These are phyloP conservation scores for Lentinula boryana DNA, from an alignment of 768 basidiomycete species.

Conservation along the genomic window DNA sequence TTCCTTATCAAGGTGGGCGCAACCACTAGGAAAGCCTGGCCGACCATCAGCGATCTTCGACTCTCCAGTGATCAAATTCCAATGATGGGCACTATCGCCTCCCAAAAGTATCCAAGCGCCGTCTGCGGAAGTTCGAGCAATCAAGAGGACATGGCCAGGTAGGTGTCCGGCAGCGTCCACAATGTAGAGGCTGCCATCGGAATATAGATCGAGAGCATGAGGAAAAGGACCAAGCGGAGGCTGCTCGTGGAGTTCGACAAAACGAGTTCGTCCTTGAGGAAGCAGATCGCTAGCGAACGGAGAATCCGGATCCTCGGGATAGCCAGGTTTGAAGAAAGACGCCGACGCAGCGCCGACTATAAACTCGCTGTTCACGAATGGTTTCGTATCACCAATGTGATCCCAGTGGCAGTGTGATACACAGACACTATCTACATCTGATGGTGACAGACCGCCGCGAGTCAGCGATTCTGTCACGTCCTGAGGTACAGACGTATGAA, in stretches of 20 bases:
- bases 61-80: constrained; percentile 42
- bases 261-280: constrained; percentile 31
- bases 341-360: background rate
- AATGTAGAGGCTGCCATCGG: constrained; percentile 54
- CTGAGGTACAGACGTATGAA: constrained; percentile 22
- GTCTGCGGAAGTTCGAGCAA: constrained; percentile 46
- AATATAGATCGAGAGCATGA: constrained; percentile 28
- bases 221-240: constrained; percentile 32
- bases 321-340: constrained; percentile 20
- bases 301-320: constrained; percentile 33
- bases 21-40: constrained; percentile 19
- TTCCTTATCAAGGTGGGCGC: constrained; percentile 38
- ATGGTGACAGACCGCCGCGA: constrained; percentile 41
- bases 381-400: background rate
- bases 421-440: constrained; percentile 30
- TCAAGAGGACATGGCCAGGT: constrained; percentile 46
- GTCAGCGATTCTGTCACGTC: constrained; percentile 41
- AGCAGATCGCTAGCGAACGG: constrained; percentile 26
- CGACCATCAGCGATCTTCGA: constrained; percentile 29
- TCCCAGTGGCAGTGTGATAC: constrained; percentile 6
- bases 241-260: constrained; percentile 26
- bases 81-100: constrained; percentile 53
- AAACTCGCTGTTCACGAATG: constrained; percentile 4
- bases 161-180: constrained; percentile 55
- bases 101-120: constrained; percentile 52